A percentile compares a stretch with the other conserved stretches of the same genome.
Conservation (phyloP, 2,329 filamentous ascomycete species). For the Ophiocordyceps camponoti-rufipedis region DNA sequence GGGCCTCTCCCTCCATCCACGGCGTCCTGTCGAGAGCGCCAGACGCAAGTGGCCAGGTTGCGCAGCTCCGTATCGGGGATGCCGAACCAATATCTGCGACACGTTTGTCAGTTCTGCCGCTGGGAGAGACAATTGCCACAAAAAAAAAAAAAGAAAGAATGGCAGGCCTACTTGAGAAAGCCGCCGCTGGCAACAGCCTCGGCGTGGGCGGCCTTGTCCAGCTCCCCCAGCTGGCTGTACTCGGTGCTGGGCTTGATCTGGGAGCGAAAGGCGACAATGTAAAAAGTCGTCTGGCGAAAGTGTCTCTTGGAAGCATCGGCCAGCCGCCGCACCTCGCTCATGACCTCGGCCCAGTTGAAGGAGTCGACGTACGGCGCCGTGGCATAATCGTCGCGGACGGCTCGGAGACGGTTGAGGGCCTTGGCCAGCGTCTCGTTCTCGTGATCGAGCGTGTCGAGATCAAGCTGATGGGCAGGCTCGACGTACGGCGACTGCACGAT, state of each 20-base stretch:
- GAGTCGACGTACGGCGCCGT: slow-evolving; percentile 52
- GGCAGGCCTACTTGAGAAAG: slow-evolving; percentile 46
- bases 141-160: not conserved
- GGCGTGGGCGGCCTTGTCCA: slow-evolving; percentile 63
- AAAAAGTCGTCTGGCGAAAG: slow-evolving; percentile 53
- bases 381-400: slow-evolving; percentile 53
- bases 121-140: not conserved
- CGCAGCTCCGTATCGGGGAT: slow-evolving; percentile 46
- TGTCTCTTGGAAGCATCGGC: slow-evolving; percentile 20
- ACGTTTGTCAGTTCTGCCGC: slow-evolving; percentile 4
- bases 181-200: slow-evolving; percentile 68
- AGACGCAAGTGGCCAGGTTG: slow-evolving; percentile 69
- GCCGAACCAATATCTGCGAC: slow-evolving; percentile 68
- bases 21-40: slow-evolving; percentile 42
- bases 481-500: slow-evolving; percentile 63
- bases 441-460: slow-evolving; percentile 46
- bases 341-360: slow-evolving; percentile 58
- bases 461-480: slow-evolving; percentile 50
- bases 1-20: slow-evolving; percentile 38
- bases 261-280: slow-evolving; percentile 72
- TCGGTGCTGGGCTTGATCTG: slow-evolving; percentile 49
- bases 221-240: slow-evolving; percentile 45
- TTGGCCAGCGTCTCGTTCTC: slow-evolving; percentile 53
- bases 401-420: slow-evolving; percentile 46
- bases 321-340: slow-evolving; percentile 38